Percentiles rank a stretch among this genome's conserved stretches.
These are phyloP conservation scores for Bryoerythrophyllum caledonicum DNA, from an alignment of 225 moss, liverwort and hornwort genomes.

Conservation along the genomic window DNA sequence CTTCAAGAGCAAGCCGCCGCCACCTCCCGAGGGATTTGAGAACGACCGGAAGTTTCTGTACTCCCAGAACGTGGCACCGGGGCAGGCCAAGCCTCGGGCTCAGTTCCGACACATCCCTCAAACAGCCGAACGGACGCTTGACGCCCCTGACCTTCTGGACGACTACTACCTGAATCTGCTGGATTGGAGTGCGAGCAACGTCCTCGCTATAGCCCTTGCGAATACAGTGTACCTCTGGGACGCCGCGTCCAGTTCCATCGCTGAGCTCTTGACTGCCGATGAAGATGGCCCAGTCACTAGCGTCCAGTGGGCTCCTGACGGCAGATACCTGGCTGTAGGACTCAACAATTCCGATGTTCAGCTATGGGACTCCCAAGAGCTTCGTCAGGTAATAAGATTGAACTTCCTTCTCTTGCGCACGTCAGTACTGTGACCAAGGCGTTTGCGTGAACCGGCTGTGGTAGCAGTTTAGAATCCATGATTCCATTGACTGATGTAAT, in stretches of 20 bases:
- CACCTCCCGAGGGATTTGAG: constrained; percentile 84
- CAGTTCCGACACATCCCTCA: constrained; percentile 90
- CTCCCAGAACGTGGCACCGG: constrained; percentile 62
- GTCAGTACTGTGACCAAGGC: neutral
- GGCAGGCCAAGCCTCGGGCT: constrained; percentile 59
- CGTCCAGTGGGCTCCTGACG: constrained; percentile 92
- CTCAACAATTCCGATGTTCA: constrained; percentile 88
- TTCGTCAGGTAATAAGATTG: constrained; percentile 50
- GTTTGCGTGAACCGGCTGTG: neutral
- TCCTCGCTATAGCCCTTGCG: constrained; percentile 87
- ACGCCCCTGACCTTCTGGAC: constrained; percentile 94
- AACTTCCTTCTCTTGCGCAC: neutral
- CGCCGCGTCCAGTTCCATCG: constrained; percentile 78
- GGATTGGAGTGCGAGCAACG: constrained; percentile 89
- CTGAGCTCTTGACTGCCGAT: constrained; percentile 83
- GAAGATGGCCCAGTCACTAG: constrained; percentile 91
- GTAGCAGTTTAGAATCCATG: neutral
- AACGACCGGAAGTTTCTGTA: constrained; percentile 69
- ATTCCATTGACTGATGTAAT: neutral
- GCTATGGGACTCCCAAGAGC: constrained; percentile 80
- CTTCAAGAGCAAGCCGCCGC: constrained; percentile 94
- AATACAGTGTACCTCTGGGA: constrained; percentile 95
- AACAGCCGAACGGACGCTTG: constrained; percentile 89
- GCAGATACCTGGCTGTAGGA: constrained; percentile 86
- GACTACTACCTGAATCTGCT: constrained; percentile 93